Evolutionary conservation across 2,329 filamentous ascomycete genomes (phyloP).

Genomic region (Neofusicoccum cordaticola): DNA sequence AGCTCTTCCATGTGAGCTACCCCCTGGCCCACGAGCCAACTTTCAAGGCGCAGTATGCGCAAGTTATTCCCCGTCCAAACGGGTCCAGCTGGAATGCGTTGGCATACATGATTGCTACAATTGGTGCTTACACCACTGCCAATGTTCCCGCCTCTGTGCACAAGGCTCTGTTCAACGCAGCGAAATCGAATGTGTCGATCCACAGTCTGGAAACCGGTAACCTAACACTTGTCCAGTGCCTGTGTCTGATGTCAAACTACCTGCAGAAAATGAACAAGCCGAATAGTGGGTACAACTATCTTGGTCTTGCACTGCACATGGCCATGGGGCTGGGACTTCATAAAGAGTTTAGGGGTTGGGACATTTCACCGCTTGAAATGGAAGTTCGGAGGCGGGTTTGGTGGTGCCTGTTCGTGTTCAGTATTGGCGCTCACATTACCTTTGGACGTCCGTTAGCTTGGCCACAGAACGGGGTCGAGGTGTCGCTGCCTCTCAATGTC

Average conservation of each 20-base stretch:
- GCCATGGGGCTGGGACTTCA: slow-evolving; percentile 52
- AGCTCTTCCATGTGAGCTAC: slow-evolving; percentile 47
- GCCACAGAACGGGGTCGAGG: slow-evolving; percentile 45
- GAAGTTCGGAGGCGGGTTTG: slow-evolving; percentile 36
- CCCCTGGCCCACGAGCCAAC: slow-evolving; percentile 49
- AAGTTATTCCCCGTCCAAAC: slow-evolving; percentile 42
- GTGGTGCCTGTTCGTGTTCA: slow-evolving; percentile 45
- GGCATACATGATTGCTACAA: slow-evolving; percentile 45
- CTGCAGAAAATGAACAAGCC: slow-evolving; percentile 52
- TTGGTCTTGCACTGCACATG: slow-evolving; percentile 50
- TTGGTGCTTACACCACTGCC: slow-evolving; percentile 45
- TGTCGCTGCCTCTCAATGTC: slow-evolving; percentile 43
- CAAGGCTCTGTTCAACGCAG: slow-evolving; percentile 47
- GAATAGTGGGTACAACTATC: slow-evolving; percentile 50
- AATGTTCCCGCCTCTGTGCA: slow-evolving; percentile 43
- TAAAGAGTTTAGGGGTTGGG: slow-evolving; percentile 49
- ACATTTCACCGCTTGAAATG: slow-evolving; percentile 40
- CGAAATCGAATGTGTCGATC: slow-evolving; percentile 45
- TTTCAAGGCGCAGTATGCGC: slow-evolving; percentile 47
- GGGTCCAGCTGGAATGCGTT: slow-evolving; percentile 46
- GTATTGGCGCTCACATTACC: slow-evolving; percentile 50
- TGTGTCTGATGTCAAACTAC: slow-evolving; percentile 49
- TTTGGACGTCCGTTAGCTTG: slow-evolving; percentile 49
- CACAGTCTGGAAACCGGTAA: slow-evolving; percentile 50
- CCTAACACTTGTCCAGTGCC: slow-evolving; percentile 47